A percentile compares a stretch with the other conserved stretches of the same genome.
Evolutionary conservation across 148 eudicot species (phyloP).

Genomic region (Polygonum aviculare): DNA sequence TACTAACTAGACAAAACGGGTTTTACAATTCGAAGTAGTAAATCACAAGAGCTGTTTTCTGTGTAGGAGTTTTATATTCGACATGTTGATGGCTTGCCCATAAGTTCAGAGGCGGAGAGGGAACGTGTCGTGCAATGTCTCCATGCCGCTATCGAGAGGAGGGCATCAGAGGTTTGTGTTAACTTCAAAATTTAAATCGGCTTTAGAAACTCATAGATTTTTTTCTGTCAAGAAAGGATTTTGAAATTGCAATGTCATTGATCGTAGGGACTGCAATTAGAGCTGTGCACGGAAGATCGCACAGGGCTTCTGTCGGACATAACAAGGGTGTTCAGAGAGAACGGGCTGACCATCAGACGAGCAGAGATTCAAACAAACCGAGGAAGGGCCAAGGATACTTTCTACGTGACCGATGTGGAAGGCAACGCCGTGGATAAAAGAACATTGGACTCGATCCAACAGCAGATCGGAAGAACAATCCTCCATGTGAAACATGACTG

Average conservation of each 20-base stretch:
- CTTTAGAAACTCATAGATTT: background rate
- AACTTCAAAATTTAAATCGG: background rate
- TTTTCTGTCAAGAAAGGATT: background rate
- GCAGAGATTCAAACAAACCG: conserved; percentile 68
- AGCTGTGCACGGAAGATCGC: conserved; percentile 67
- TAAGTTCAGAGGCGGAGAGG: conserved; percentile 72
- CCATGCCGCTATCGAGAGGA: conserved; percentile 84
- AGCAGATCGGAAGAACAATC: conserved; percentile 50
- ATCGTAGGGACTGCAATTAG: conserved; percentile 63
- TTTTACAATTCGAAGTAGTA: background rate
- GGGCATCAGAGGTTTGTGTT: conserved; percentile 58
- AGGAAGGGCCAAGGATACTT: conserved; percentile 63
- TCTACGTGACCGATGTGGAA: conserved; percentile 62
- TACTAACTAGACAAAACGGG: background rate
- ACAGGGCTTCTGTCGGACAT: conserved; percentile 77
- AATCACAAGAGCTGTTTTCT: background rate
- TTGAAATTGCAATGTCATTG: background rate
- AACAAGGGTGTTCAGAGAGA: conserved; percentile 77
- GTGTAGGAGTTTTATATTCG: conserved; percentile 81
- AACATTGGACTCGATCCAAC: conserved; percentile 45
- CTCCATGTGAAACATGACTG: conserved; percentile 50
- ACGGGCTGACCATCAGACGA: conserved; percentile 54
- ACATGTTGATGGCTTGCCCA: conserved; percentile 72
- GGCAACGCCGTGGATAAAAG: conserved; percentile 60
- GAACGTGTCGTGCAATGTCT: conserved; percentile 81